Base-by-base conservation (phyloP, 75 land plant genomes). In the Pinus tabuliformis region DNA sequence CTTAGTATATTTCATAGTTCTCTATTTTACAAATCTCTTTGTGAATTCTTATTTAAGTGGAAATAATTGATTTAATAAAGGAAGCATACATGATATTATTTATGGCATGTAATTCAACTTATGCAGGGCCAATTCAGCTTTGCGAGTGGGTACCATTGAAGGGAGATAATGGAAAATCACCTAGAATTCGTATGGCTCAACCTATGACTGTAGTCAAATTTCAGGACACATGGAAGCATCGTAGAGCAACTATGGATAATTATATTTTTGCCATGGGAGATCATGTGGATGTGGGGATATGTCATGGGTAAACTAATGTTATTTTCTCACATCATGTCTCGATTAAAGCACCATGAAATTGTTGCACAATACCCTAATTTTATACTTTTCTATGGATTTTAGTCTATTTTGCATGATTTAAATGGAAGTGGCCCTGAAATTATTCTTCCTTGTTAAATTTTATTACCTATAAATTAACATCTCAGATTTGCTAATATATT, bases 221-320 rank as follows among this genome's bases (percentile, higher is more conserved):
- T 82, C 91, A 91, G 70, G 93, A 93, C 36, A 82, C 92, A 73
- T 87, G 88, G 74, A 97, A 97, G 76, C 88, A 98, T 59, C 86
- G 91, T n/a, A 82, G 95, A 77, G 89, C 87, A 49, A 91, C 88
- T 58, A 70, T 80, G 64, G 93, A 83, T 21, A 83, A 73, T 49
- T 80, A 84, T 80, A 77, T 42, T 37, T 97, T 95, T 93, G 80
- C 87, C 57, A 86, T 88, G 68, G 98, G 98, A 64, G 99, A 97
- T 79, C 92, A 57, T 56, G 95, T 95, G 68, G 99, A 97, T 91
- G 99, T 87, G 15, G 91, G 88, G 88, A 82, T 91, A 28, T 78
- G 80, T 45, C 84, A 92, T 58, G 87, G 93, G 99, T 97, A 84
- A 81, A 82, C 5, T n/a, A 72, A 30, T 57, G 6, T 33, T 22